Conservation (phyloP, 164 flowering plant genomes). For the Berberis vulgaris region DNA sequence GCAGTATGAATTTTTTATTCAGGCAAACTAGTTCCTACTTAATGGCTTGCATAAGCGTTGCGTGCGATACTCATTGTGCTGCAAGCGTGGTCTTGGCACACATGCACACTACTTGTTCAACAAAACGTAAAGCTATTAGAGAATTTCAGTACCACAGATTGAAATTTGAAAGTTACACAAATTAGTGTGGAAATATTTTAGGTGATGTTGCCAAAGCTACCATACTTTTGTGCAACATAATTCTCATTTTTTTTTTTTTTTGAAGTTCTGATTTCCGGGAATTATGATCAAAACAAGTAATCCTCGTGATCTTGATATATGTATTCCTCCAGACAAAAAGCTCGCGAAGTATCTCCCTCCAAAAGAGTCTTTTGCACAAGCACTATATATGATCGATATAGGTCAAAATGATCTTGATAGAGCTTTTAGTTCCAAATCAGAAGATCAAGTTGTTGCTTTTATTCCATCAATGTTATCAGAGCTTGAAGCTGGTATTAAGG, state of each 20-base stretch:
- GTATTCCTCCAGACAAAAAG: constrained; percentile 44
- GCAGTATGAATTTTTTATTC: too few relatives aligned
- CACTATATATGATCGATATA: constrained; percentile 86
- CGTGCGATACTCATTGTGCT: not conserved
- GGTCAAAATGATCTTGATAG: constrained; percentile 97
- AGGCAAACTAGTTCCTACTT: not conserved
- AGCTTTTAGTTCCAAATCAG: constrained; percentile 74
- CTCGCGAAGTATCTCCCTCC: constrained; percentile 51
- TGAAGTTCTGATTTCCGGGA: too few relatives aligned
- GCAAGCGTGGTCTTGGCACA: too few relatives aligned
- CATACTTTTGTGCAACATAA: too few relatives aligned
- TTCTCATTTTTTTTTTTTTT: too few relatives aligned
- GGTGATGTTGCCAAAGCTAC: too few relatives aligned
- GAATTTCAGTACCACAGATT: too few relatives aligned
- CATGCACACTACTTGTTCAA: too few relatives aligned
- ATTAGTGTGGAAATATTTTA: too few relatives aligned
- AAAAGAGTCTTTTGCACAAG: constrained; percentile 47
- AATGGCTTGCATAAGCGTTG: not conserved
- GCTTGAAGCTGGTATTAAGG: constrained; percentile 74
- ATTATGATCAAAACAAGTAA: too few relatives aligned
- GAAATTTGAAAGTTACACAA: too few relatives aligned
- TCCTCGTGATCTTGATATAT: not conserved
- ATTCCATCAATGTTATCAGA: constrained; percentile 64
- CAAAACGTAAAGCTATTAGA: too few relatives aligned
- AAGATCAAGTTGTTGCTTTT: constrained; percentile 77